phyloP scores from a whole-genome alignment of 345 rosid genomes.

The Kernera saxatilis region DNA sequence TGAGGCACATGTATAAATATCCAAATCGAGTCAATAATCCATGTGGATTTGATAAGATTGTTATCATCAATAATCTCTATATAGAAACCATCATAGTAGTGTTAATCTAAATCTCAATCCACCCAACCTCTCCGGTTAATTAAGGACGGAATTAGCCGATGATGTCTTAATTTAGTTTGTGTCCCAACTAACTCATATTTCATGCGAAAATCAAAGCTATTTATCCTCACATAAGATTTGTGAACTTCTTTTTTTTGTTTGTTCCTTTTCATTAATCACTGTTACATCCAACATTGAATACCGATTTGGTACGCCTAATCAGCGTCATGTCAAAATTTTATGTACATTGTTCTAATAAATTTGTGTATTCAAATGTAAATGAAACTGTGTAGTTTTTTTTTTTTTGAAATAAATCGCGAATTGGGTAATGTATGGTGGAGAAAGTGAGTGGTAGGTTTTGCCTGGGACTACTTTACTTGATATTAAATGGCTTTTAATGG shows the following conservation, averaged over 20 bases:
- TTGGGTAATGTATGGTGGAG: neutral
- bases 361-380: neutral
- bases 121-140: neutral
- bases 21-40: slow-evolving; percentile 15
- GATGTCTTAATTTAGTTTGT: neutral
- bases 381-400: neutral
- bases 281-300: neutral
- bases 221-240: neutral
- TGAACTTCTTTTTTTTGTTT: neutral
- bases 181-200: slow-evolving; percentile 5
- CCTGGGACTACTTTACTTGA: neutral
- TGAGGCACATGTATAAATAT: neutral
- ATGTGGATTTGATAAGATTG: slow-evolving; percentile 8
- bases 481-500: slow-evolving; percentile 7
- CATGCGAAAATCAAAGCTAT: neutral
- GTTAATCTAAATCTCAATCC: neutral
- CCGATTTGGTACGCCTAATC: neutral
- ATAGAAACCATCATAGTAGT: neutral
- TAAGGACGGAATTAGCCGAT: neutral
- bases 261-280: neutral
- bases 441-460: slow-evolving; percentile 10
- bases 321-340: neutral
- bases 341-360: neutral
- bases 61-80: neutral
- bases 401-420: neutral